Conservation (phyloP, 371 early-diverging fungal genomes). For the Mortierella sp. region DNA sequence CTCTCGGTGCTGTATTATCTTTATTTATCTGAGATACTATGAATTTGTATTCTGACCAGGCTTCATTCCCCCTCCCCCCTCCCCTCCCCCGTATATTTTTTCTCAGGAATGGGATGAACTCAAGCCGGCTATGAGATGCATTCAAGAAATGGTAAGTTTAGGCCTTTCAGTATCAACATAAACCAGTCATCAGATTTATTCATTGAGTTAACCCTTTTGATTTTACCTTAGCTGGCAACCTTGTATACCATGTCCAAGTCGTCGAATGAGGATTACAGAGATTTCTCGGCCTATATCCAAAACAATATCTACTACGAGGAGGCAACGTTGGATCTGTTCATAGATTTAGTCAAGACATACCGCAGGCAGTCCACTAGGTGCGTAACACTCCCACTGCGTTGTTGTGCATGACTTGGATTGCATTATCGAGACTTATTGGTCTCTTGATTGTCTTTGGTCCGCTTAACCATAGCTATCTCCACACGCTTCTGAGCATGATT, state of each 20-base stretch:
- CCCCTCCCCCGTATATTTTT: no score
- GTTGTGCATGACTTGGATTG: not conserved
- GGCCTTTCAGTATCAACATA: not conserved
- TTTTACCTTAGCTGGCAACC: slow-evolving; percentile 57
- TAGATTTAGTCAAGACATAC: slow-evolving; percentile 59
- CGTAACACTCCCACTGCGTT: no score
- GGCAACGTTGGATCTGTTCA: slow-evolving; percentile 66
- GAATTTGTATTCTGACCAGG: no score
- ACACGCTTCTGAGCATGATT: slow-evolving; percentile 61
- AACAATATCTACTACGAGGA: slow-evolving; percentile 79
- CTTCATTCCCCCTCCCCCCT: no score
- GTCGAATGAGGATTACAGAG: slow-evolving; percentile 60
- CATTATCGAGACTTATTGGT: no score
- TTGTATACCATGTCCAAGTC: slow-evolving; percentile 64
- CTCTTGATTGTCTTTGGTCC: no score
- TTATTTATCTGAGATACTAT: not conserved
- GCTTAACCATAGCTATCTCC: slow-evolving; percentile 63
- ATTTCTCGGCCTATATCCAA: slow-evolving; percentile 73
- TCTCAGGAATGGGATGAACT: slow-evolving; percentile 63
- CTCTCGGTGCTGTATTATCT: not conserved
- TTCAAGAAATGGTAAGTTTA: slow-evolving; percentile 67
- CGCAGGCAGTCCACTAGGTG: slow-evolving; percentile 61
- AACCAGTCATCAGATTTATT: not conserved
- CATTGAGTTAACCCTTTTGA: not conserved
- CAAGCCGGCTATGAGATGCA: slow-evolving; percentile 65